These are phyloP conservation scores for Syzygium oleosum DNA, from an alignment of 345 rosid species.

Conservation along the genomic window DNA sequence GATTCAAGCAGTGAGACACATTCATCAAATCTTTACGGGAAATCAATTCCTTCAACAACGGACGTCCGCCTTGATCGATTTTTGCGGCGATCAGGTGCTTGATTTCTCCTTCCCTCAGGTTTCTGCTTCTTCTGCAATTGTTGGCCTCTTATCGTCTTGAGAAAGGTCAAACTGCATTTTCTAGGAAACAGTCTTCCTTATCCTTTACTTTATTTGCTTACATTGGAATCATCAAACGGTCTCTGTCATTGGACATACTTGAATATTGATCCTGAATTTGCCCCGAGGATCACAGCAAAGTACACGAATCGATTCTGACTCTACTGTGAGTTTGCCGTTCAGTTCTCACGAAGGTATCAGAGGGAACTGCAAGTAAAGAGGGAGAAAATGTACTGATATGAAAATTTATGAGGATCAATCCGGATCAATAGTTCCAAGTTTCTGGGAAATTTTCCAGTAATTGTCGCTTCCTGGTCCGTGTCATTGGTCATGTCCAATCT, in stretches of 20 bases:
- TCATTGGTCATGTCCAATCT: background rate
- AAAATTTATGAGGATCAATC: background rate
- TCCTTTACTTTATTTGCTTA: background rate
- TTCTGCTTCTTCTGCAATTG: background rate
- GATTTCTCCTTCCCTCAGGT: background rate
- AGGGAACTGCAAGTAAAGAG: background rate
- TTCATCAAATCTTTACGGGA: background rate
- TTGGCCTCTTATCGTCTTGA: background rate
- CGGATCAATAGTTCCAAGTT: background rate
- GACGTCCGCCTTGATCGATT: background rate
- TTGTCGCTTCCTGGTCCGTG: background rate
- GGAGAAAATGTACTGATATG: background rate
- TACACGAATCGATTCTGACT: background rate
- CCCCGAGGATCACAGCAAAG: background rate
- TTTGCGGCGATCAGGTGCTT: slow-evolving; percentile 2
- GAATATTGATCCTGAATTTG: background rate
- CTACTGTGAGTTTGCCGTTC: background rate
- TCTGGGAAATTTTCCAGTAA: background rate
- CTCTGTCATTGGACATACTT: background rate
- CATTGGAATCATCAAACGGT: background rate
- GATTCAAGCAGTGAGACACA: background rate
- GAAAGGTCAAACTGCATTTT: background rate
- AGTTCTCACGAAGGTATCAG: background rate
- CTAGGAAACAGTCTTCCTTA: background rate
- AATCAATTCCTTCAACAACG: background rate